These are phyloP conservation scores for Penicilliopsis zonata DNA, from an alignment of 495 filamentous ascomycete species.

Conservation along the genomic window DNA sequence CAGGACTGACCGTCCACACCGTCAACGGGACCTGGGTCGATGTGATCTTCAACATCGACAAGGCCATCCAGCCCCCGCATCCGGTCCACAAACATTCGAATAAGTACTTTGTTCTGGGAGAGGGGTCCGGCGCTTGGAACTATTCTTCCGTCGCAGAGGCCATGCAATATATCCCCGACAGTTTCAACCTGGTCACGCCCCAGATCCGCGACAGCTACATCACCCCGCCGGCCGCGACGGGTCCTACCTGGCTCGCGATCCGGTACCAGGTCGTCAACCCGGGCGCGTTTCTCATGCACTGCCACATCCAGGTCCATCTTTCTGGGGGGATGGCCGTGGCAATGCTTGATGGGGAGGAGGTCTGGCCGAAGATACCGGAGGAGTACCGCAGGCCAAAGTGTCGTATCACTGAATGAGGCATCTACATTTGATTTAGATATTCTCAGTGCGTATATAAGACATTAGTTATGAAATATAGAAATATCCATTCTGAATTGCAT, in stretches of 20 bases:
- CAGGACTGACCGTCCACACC: conserved; percentile 36
- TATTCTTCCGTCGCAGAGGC: conserved; percentile 42
- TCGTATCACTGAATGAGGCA: neutral
- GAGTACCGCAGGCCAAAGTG: conserved; percentile 11
- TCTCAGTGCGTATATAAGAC: neutral
- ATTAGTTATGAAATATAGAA: neutral
- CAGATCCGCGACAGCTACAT: conserved; percentile 36
- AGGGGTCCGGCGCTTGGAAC: conserved; percentile 34
- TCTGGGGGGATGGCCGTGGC: conserved; percentile 43
- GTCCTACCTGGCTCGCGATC: conserved; percentile 37
- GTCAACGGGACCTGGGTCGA: conserved; percentile 46
- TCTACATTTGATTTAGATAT: neutral
- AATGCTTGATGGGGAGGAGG: conserved; percentile 45
- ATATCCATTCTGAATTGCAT: neutral
- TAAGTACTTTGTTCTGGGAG: conserved; percentile 44
- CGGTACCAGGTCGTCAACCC: conserved; percentile 48
- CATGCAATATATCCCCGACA: conserved; percentile 24
- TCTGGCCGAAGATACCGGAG: conserved; percentile 32
- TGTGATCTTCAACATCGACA: conserved; percentile 31
- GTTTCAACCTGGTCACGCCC: conserved; percentile 44
- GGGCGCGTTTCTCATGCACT: conserved; percentile 47
- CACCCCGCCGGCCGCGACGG: conserved; percentile 21
- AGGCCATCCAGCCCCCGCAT: conserved; percentile 31
- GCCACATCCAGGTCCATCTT: conserved; percentile 48
- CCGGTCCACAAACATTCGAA: conserved; percentile 54